Evolutionary conservation across 2,329 filamentous ascomycete genomes (phyloP).

Genomic region (Erysiphe pulchra): DNA sequence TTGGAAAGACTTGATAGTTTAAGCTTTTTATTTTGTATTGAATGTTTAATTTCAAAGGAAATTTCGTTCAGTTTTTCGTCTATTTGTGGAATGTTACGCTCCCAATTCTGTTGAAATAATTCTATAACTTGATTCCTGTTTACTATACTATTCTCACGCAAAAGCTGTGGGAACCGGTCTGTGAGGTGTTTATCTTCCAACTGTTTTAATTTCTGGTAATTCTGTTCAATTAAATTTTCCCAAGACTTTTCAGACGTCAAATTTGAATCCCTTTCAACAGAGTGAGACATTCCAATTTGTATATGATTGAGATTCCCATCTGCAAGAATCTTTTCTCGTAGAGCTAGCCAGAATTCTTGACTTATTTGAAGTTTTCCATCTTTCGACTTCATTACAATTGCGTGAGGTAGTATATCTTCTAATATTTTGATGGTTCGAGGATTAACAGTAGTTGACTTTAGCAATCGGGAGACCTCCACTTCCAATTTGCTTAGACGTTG

Average conservation of each 20-base stretch:
- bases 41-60: slow-evolving; percentile 3
- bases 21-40: slow-evolving; percentile 3
- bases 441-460: slow-evolving; percentile 4
- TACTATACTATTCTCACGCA: slow-evolving; percentile 5
- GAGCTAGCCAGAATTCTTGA: slow-evolving; percentile 37
- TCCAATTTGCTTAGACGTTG: slow-evolving; percentile 7
- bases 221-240: slow-evolving; percentile 4
- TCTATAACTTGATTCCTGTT: slow-evolving; percentile 39
- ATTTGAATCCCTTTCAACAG: slow-evolving; percentile 1
- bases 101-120: slow-evolving; percentile 72
- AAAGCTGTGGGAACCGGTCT: slow-evolving; percentile 5
- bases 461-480: slow-evolving; percentile 5
- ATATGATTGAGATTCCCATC: slow-evolving; percentile 4
- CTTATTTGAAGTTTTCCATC: slow-evolving; percentile 27
- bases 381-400: slow-evolving; percentile 27
- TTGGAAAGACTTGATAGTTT: slow-evolving; percentile 2
- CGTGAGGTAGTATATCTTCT: slow-evolving; percentile 24
- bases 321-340: slow-evolving; percentile 28
- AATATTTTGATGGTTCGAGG: slow-evolving; percentile 16
- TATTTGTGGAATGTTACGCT: slow-evolving; percentile 4
- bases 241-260: neutral
- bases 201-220: slow-evolving; percentile 3
- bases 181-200: slow-evolving; percentile 4
- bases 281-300: neutral
- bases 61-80: slow-evolving; percentile 4